These are phyloP conservation scores for Aspergillus coremiiformis DNA, from an alignment of 495 filamentous ascomycete species.

Conservation along the genomic window DNA sequence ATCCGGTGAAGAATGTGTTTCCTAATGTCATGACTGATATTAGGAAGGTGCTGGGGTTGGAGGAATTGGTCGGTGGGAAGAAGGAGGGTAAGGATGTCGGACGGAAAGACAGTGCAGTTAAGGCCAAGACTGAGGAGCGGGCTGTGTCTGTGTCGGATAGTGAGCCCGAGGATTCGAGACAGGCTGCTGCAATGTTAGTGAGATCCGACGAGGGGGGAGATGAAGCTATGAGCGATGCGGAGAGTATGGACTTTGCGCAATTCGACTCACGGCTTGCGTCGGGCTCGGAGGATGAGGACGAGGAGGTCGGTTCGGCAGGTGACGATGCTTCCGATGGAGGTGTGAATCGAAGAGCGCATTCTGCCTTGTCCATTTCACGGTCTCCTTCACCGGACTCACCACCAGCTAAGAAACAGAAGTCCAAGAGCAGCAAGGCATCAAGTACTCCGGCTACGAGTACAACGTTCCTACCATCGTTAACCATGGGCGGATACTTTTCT, in stretches of 20 bases:
- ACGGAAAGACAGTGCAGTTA: slow-evolving; percentile 13
- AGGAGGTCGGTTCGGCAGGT: slow-evolving; percentile 18
- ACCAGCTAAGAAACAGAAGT: slow-evolving; percentile 39
- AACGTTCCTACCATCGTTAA: slow-evolving; percentile 78
- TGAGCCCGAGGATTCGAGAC: slow-evolving; percentile 10
- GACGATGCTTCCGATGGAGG: slow-evolving; percentile 16
- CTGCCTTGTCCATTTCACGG: slow-evolving; percentile 33
- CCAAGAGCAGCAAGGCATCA: slow-evolving; percentile 18
- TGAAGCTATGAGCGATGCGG: slow-evolving; percentile 31
- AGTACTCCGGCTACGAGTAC: slow-evolving; percentile 46
- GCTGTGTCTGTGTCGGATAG: not conserved
- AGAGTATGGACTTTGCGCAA: slow-evolving; percentile 34
- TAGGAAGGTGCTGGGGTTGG: slow-evolving; percentile 51
- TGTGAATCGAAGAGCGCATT: slow-evolving; percentile 12
- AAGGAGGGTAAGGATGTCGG: slow-evolving; percentile 19
- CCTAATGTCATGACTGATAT: slow-evolving; percentile 55
- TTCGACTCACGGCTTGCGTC: slow-evolving; percentile 51
- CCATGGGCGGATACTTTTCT: slow-evolving; percentile 84
- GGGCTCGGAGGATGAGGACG: slow-evolving; percentile 41
- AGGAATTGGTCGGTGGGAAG: slow-evolving; percentile 33
- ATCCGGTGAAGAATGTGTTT: slow-evolving; percentile 62
- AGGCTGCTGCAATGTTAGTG: not conserved
- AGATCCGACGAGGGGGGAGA: slow-evolving; percentile 7
- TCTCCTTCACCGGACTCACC: slow-evolving; percentile 24
- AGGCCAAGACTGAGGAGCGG: slow-evolving; percentile 10